phyloP scores from a whole-genome alignment of 2,329 filamentous ascomycete genomes.

The Biscogniauxia marginata region DNA sequence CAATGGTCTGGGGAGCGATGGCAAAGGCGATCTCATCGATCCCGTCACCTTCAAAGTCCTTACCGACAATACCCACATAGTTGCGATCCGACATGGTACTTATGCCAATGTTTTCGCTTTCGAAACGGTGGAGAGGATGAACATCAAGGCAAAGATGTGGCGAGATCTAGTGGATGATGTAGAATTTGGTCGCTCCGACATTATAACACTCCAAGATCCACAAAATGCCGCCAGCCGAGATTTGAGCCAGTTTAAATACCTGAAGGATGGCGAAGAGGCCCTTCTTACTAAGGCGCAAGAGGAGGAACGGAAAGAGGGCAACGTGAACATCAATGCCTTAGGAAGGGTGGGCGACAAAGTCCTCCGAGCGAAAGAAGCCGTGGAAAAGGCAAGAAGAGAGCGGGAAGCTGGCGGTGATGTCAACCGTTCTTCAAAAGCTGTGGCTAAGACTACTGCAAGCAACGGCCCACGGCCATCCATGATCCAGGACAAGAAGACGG shows the following conservation, averaged over 20 bases:
- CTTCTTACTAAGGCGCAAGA: conserved; percentile 69
- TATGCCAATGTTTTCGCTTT: conserved; percentile 96
- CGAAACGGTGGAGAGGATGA: conserved; percentile 93
- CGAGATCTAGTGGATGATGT: conserved; percentile 82
- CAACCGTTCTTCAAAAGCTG: conserved; percentile 49
- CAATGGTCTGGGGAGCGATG: conserved; percentile 45
- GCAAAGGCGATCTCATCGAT: conserved; percentile 80
- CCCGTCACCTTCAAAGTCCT: conserved; percentile 97
- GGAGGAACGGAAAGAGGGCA: conserved; percentile 61
- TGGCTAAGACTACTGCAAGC: conserved; percentile 36
- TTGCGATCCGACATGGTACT: conserved; percentile 74
- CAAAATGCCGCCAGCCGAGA: conserved; percentile 83
- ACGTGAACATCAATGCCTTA: conserved; percentile 76
- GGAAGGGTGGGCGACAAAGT: conserved; percentile 81
- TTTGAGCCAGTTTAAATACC: conserved; percentile 82
- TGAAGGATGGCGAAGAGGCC: conserved; percentile 76
- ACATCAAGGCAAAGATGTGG: conserved; percentile 97
- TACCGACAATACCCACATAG: conserved; percentile 96
- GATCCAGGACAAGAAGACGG: conserved; percentile 58
- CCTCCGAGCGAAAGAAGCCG: conserved; percentile 84
- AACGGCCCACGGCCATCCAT: conserved; percentile 39
- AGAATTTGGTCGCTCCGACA: conserved; percentile 84
- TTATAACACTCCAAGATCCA: conserved; percentile 94
- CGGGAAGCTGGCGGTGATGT: conserved; percentile 60
- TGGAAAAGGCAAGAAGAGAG: conserved; percentile 83